Conservation (phyloP, 2,329 filamentous ascomycete genomes). For the Pseudogymnoascus sp. region DNA sequence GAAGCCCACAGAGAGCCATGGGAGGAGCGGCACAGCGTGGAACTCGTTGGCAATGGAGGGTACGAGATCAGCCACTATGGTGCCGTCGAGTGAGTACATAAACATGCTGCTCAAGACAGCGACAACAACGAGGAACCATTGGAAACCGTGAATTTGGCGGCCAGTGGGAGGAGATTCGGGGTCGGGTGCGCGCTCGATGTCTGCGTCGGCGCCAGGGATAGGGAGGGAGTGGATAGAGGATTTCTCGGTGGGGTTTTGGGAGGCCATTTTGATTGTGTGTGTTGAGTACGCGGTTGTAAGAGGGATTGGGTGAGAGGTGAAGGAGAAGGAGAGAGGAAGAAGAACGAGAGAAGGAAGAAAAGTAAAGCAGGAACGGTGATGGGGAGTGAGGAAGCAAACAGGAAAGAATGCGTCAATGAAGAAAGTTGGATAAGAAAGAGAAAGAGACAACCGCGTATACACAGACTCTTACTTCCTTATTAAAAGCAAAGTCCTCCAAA, state of each 20-base stretch:
- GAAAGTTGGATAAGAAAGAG: not conserved
- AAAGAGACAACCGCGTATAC: not conserved
- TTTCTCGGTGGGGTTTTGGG: not conserved
- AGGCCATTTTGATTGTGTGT: not conserved
- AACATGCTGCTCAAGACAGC: conserved; percentile 27
- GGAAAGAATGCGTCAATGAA: not conserved
- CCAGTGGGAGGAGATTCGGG: not conserved
- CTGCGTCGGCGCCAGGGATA: not conserved
- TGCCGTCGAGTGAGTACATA: conserved; percentile 10
- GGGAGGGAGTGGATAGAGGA: not conserved
- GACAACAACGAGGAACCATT: conserved; percentile 45
- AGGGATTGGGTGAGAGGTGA: not conserved
- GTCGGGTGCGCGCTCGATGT: not conserved
- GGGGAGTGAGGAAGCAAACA: not conserved
- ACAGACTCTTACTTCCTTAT: not conserved
- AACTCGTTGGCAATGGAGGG: conserved; percentile 18
- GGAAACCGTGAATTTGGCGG: conserved; percentile 3
- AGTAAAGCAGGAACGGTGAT: not conserved
- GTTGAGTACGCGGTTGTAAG: not conserved
- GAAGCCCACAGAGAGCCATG: conserved; percentile 19
- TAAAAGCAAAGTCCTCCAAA: not conserved
- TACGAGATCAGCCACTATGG: conserved; percentile 22
- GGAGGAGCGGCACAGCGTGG: conserved; percentile 19
- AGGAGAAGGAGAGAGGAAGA: not conserved
- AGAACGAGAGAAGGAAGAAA: not conserved